These are phyloP conservation scores for Cercophora scortea DNA, from an alignment of 495 filamentous ascomycete genomes.

Conservation along the genomic window DNA sequence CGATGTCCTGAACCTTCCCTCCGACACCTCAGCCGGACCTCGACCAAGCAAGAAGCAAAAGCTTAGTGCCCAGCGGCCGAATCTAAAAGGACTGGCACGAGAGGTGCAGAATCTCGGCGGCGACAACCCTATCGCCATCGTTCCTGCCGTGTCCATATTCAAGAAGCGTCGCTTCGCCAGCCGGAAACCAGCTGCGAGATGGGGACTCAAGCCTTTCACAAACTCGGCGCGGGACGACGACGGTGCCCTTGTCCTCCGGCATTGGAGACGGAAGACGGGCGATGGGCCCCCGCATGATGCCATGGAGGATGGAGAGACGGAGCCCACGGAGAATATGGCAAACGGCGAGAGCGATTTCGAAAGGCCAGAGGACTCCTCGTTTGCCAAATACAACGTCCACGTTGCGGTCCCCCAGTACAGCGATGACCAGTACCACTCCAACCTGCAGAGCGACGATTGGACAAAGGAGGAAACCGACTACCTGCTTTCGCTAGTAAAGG, in stretches of 20 bases:
- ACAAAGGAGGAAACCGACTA: constrained; percentile 90
- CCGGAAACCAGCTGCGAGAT: constrained; percentile 56
- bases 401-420: constrained; percentile 69
- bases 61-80: constrained; percentile 57
- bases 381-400: constrained; percentile 77
- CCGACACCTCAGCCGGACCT: constrained; percentile 45
- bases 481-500: constrained; percentile 60
- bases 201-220: constrained; percentile 45
- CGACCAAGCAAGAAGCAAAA: constrained; percentile 74
- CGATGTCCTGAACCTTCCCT: constrained; percentile 79
- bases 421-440: constrained; percentile 74
- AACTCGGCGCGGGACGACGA: constrained; percentile 45
- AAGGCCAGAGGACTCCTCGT: constrained; percentile 43
- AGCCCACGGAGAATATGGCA: constrained; percentile 3
- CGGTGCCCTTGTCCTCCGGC: constrained; percentile 49
- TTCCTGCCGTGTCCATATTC: constrained; percentile 36
- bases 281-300: constrained; percentile 9
- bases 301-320: constrained; percentile 9
- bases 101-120: constrained; percentile 53
- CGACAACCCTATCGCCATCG: constrained; percentile 41
- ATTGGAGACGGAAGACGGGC: constrained; percentile 54
- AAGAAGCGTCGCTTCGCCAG: constrained; percentile 41
- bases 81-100: constrained; percentile 48
- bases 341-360: constrained; percentile 8
- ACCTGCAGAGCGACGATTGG: constrained; percentile 71